Conservation (phyloP, 1,139 yeast species). For the Suhomyces coccinellae region DNA sequence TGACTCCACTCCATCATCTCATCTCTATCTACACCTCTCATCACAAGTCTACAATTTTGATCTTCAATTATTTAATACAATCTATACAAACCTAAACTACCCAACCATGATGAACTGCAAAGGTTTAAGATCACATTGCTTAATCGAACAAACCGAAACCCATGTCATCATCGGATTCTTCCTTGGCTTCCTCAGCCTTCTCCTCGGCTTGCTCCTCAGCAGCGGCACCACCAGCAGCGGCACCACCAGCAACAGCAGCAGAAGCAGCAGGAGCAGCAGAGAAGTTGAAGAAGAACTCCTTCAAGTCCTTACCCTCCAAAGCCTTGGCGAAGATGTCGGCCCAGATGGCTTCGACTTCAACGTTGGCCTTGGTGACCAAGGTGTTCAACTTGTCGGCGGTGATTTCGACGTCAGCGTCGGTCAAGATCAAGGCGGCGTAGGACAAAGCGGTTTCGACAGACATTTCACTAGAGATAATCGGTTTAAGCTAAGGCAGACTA, state of each 20-base stretch:
- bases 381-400: conserved; percentile 88
- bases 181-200: conserved; percentile 50
- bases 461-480: conserved; percentile 40
- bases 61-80: conserved; percentile 12
- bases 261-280: conserved; percentile 53
- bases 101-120: conserved; percentile 9
- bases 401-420: conserved; percentile 95
- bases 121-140: conserved; percentile 17
- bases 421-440: conserved; percentile 96
- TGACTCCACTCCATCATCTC: too few relatives aligned
- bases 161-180: conserved; percentile 86
- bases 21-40: too few relatives aligned
- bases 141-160: conserved; percentile 72
- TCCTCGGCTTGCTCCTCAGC: conserved; percentile 51
- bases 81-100: conserved; percentile 13
- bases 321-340: conserved; percentile 95
- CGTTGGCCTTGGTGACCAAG: conserved; percentile 63
- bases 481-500: conserved; percentile 29
- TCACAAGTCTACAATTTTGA: neutral
- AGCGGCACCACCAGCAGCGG: conserved; percentile 63
- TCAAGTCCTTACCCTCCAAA: conserved; percentile 93
- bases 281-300: conserved; percentile 83
- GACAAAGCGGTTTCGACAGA: conserved; percentile 67
- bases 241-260: conserved; percentile 49
- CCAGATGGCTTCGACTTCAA: conserved; percentile 78